A percentile compares a stretch with the other conserved stretches of the same genome.
These are phyloP conservation scores for Carex arenaria DNA, from an alignment of 202 grass and related monocot genomes.

Conservation along the genomic window DNA sequence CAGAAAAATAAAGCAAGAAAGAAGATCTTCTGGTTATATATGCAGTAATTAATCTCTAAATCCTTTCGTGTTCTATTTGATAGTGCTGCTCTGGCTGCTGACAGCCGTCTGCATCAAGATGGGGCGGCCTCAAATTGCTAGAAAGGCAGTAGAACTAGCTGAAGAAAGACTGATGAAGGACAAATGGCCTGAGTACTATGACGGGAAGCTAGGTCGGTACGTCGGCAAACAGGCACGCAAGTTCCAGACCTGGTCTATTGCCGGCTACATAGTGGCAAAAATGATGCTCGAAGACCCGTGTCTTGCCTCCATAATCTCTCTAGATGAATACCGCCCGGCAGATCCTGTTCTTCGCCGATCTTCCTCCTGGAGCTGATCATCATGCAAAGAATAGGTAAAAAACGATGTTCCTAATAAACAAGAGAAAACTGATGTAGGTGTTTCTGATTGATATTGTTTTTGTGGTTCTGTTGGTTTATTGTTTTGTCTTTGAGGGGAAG, in stretches of 20 bases:
- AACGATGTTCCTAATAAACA: neutral
- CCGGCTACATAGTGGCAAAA: slow-evolving; percentile 64
- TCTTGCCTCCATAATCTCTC: slow-evolving; percentile 31
- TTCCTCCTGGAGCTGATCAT: slow-evolving; percentile 46
- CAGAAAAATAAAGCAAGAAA: neutral
- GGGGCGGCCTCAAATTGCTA: slow-evolving; percentile 39
- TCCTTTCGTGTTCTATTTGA: neutral
- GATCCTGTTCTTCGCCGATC: slow-evolving; percentile 57
- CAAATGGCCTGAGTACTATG: slow-evolving; percentile 73
- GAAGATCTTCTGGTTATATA: neutral
- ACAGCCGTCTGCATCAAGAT: slow-evolving; percentile 64
- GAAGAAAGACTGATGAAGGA: slow-evolving; percentile 50
- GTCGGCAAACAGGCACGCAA: slow-evolving; percentile 73
- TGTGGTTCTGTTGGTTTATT: neutral
- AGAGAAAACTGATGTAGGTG: neutral
- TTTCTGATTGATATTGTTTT: neutral
- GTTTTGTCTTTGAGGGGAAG: neutral
- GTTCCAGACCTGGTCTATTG: slow-evolving; percentile 70
- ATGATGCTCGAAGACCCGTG: slow-evolving; percentile 55
- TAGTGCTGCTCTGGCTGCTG: slow-evolving; percentile 68
- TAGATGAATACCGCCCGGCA: slow-evolving; percentile 36
- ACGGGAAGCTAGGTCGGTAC: slow-evolving; percentile 53
- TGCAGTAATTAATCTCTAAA: neutral
- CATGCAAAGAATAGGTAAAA: neutral
- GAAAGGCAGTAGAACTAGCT: slow-evolving; percentile 34